Evolutionary conservation across 1,139 yeast genomes (phyloP).

Genomic region (Geotrichum aggregatum): DNA sequence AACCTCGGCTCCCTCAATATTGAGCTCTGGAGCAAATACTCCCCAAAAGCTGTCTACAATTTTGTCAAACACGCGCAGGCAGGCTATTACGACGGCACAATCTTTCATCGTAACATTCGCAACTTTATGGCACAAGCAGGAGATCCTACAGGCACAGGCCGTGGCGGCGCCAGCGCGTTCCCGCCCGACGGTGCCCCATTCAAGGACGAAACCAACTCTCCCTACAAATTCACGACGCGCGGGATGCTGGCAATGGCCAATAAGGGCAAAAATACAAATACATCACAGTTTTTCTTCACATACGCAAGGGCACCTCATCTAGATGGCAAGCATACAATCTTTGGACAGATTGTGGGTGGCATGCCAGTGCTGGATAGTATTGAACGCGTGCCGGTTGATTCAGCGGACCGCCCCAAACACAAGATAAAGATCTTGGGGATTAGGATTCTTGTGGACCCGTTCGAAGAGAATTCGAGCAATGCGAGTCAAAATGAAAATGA

Average conservation of each 20-base stretch:
- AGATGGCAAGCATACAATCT: slow-evolving; percentile 69
- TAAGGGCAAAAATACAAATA: slow-evolving; percentile 56
- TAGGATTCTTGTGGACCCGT: slow-evolving; percentile 73
- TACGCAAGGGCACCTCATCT: slow-evolving; percentile 69
- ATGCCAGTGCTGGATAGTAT: slow-evolving; percentile 68
- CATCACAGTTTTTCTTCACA: slow-evolving; percentile 76
- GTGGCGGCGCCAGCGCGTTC: slow-evolving; percentile 41
- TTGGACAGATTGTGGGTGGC: slow-evolving; percentile 77
- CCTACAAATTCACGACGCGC: slow-evolving; percentile 69
- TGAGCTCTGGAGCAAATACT: slow-evolving; percentile 40
- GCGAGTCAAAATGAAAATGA: too few species aligned
- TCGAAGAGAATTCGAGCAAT: slow-evolving; percentile 44
- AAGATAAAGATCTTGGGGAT: slow-evolving; percentile 47
- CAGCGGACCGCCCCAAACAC: slow-evolving; percentile 37
- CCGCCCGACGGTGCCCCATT: slow-evolving; percentile 39
- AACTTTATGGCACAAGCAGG: slow-evolving; percentile 54
- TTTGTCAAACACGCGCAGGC: slow-evolving; percentile 41
- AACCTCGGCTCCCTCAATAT: slow-evolving; percentile 42
- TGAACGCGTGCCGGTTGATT: slow-evolving; percentile 45
- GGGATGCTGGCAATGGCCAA: slow-evolving; percentile 85
- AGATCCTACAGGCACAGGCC: slow-evolving; percentile 49
- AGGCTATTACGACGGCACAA: slow-evolving; percentile 43
- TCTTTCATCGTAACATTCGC: slow-evolving; percentile 48
- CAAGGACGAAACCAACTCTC: slow-evolving; percentile 57
- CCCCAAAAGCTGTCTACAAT: slow-evolving; percentile 47